Base-by-base conservation (phyloP, 176 grass and related monocot species). In the Tuctoria greenei region DNA sequence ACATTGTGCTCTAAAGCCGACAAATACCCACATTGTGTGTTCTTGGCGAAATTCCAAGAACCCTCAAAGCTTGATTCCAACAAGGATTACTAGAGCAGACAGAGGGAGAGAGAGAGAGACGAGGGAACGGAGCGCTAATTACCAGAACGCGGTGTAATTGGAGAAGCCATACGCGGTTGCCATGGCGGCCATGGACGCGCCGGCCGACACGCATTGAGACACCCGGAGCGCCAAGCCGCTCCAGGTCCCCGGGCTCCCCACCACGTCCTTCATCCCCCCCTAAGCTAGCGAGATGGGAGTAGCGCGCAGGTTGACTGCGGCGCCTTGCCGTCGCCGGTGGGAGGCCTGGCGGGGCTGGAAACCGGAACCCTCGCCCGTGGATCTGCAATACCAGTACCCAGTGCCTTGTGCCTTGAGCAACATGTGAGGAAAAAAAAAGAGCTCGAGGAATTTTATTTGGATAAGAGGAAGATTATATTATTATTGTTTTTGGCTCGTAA, bases 171-270 rank as follows among this genome's bases (percentile, higher is more conserved):
- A 82, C 6, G 84, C 87, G 13, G 84, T 85, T 61, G 73, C 73
- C 91, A 93, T 85, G 21, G 86, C 46, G 12, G 14, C 66, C 63
- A 90, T 42, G 21, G 91, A 85, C 28, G 78, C 91, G 62, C 64
- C 74, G 21, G 91, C 84, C 63, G 84, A 88, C 20, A 83, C 69
- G 59, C 84, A 90, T 60, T 93, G 91, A 64, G 79, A 86, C 52
- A 74, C 70, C 36, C 91, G 83, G 73, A 93, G 80, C 66, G 77
- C 71, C 82, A 93, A 67, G 35, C 91, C 84, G 5, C 78, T 93
- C 85, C 91, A 93, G 57, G 91, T 93, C 51, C 91, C 91, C 10
- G 91, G 91, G 62, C 87, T 93, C 18, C 90, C 91, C 38, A 85
- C 23, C 0, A 90, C 26, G 66, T 81, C 74, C 74, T 90, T 93